These are phyloP conservation scores for Adansonia digitata DNA, from an alignment of 345 rosid species.

Conservation along the genomic window DNA sequence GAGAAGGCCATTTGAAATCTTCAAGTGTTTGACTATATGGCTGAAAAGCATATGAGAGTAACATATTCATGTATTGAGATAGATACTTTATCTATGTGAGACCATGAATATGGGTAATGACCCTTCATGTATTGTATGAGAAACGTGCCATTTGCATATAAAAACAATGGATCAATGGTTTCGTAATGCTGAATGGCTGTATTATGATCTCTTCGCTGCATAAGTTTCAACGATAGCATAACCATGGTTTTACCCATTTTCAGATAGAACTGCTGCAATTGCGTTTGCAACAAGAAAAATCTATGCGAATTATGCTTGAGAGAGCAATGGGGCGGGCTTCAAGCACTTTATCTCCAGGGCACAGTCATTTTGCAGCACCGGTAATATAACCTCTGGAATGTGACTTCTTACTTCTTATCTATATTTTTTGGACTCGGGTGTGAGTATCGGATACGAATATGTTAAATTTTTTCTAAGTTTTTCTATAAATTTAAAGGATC, in stretches of 20 bases:
- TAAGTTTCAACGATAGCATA: not conserved
- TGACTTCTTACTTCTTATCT: not conserved
- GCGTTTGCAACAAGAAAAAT: slow-evolving; percentile 76
- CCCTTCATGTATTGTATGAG: not conserved
- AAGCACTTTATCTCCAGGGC: slow-evolving; percentile 90
- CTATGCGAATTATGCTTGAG: slow-evolving; percentile 68
- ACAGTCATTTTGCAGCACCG: slow-evolving; percentile 71
- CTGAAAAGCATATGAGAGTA: not conserved
- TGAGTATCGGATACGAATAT: too few species aligned
- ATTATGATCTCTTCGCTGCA: slow-evolving; percentile 1
- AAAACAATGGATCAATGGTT: not conserved
- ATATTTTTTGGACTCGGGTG: too few species aligned
- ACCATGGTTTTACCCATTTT: slow-evolving; percentile 17
- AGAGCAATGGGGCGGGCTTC: slow-evolving; percentile 88
- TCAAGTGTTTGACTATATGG: not conserved
- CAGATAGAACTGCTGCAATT: slow-evolving; percentile 83
- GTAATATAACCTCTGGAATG: slow-evolving; percentile 22
- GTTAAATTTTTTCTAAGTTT: too few species aligned
- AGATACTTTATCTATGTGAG: not conserved
- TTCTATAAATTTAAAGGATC: too few species aligned
- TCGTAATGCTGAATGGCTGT: not conserved
- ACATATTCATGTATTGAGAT: not conserved
- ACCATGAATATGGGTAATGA: not conserved
- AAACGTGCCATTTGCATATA: not conserved
- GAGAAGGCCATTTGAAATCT: not conserved